phyloP scores from a whole-genome alignment of 139 green algal species.

The Micractinium sp. region DNA sequence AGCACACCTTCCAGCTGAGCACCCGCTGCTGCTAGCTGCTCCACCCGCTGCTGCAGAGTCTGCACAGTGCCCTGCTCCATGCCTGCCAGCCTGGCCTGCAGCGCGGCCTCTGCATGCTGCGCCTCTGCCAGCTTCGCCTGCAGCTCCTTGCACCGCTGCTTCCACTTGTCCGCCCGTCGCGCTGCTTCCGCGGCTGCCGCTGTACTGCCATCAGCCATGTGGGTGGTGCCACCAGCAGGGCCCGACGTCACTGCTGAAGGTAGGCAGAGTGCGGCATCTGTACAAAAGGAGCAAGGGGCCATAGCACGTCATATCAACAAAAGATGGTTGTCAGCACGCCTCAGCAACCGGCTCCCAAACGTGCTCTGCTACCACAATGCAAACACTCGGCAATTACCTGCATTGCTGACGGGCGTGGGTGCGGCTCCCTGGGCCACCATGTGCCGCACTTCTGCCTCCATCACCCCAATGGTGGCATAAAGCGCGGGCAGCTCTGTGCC shows the following conservation, averaged over 20 bases:
- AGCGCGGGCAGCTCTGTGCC: slow-evolving; percentile 38
- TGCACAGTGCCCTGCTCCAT: not conserved
- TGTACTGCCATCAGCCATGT: not conserved
- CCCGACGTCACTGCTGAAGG: not conserved
- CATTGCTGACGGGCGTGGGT: not conserved
- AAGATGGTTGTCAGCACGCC: not conserved
- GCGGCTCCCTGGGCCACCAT: not conserved
- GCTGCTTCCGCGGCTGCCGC: not conserved
- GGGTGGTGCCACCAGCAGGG: too few species aligned
- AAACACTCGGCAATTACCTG: not conserved
- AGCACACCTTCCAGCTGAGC: slow-evolving; percentile 19
- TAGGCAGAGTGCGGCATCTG: not conserved
- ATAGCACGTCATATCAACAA: not conserved
- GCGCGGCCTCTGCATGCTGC: slow-evolving; percentile 14
- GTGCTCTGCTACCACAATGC: not conserved
- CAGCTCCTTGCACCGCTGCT: slow-evolving; percentile 35
- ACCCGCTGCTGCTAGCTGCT: not conserved
- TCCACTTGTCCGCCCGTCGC: slow-evolving; percentile 47
- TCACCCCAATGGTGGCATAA: slow-evolving; percentile 36
- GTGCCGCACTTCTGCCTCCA: slow-evolving; percentile 2
- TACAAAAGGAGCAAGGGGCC: not conserved
- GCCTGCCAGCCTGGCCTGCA: not conserved
- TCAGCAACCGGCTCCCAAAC: too few species aligned
- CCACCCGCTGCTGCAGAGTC: slow-evolving; percentile 8
- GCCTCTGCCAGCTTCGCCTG: slow-evolving; percentile 17